These are phyloP conservation scores for Cryptococcus amylolentus DNA, from an alignment of 1,284 basidiomycete species.

Conservation along the genomic window DNA sequence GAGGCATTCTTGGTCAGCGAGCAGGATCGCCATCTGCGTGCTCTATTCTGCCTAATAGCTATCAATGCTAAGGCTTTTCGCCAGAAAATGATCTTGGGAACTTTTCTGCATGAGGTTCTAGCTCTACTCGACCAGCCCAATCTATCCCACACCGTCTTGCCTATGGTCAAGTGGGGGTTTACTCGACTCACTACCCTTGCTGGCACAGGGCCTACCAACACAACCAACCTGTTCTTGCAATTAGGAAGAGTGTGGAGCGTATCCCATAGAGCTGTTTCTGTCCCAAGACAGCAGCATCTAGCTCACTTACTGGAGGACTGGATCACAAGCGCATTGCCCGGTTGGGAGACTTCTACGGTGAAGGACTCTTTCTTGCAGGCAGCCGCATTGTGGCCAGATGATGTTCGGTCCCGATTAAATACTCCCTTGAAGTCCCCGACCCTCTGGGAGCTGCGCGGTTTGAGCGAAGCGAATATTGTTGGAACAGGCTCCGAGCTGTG, in stretches of 20 bases:
- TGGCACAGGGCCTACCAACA: slow-evolving; percentile 2
- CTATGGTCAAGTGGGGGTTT: slow-evolving; percentile 74
- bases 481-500: slow-evolving; percentile 12
- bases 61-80: slow-evolving; percentile 52
- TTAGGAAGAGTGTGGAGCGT: slow-evolving; percentile 17
- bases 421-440: not conserved
- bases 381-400: slow-evolving; percentile 29
- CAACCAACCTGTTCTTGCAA: slow-evolving; percentile 27
- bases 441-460: slow-evolving; percentile 4
- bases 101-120: slow-evolving; percentile 65
- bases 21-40: slow-evolving; percentile 71
- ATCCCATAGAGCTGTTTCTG: not conserved
- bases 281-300: too few relatives aligned
- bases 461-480: slow-evolving; percentile 3
- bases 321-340: slow-evolving; percentile 8
- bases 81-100: slow-evolving; percentile 59
- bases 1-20: slow-evolving; percentile 76
- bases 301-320: slow-evolving; percentile 14
- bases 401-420: slow-evolving; percentile 3
- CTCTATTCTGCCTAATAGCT: slow-evolving; percentile 48
- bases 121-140: slow-evolving; percentile 66
- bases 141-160: slow-evolving; percentile 64
- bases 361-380: slow-evolving; percentile 23
- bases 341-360: slow-evolving; percentile 14
- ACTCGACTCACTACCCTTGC: slow-evolving; percentile 10